Percentiles rank a stretch among this genome's conserved stretches.
phyloP scores from a whole-genome alignment of 352 stramenopile genomes.

The Phytophthora rubi region DNA sequence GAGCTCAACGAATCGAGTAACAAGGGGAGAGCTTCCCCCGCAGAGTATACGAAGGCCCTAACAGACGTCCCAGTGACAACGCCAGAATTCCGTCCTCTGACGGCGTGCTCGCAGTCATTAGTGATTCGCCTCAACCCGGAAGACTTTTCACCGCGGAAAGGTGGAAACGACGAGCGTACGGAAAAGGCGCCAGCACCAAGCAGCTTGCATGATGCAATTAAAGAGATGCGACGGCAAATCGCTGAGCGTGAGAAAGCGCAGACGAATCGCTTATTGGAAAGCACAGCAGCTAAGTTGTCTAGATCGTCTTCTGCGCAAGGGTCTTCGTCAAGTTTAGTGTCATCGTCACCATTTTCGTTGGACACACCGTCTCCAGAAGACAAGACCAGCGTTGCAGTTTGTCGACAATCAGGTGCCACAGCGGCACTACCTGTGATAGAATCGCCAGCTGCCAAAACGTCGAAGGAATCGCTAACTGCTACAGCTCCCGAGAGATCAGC shows the following conservation, averaged over 20 bases:
- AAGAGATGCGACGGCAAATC: constrained; percentile 63
- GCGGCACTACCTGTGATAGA: constrained; percentile 5
- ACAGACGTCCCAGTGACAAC: constrained; percentile 16
- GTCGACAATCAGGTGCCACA: constrained; percentile 3
- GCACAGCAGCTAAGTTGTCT: constrained; percentile 16
- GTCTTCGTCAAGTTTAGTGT: constrained; percentile 21
- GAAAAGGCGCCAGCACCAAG: constrained; percentile 10
- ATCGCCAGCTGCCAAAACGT: constrained; percentile 4
- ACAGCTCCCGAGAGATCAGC: background rate
- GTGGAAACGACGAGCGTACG: constrained; percentile 16
- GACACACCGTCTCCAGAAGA: constrained; percentile 4
- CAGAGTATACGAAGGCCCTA: constrained; percentile 5
- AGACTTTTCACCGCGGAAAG: constrained; percentile 48
- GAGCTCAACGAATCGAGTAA: constrained; percentile 10
- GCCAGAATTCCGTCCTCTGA: constrained; percentile 59
- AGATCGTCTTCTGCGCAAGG: constrained; percentile 17
- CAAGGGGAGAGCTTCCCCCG: constrained; percentile 3
- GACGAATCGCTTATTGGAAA: constrained; percentile 32
- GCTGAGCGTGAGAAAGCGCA: constrained; percentile 55
- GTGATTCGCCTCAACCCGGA: constrained; percentile 69
- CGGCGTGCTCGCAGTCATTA: constrained; percentile 68
- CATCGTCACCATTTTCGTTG: constrained; percentile 24
- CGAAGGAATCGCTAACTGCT: background rate
- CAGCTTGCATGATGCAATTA: constrained; percentile 45
- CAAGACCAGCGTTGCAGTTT: constrained; percentile 12